Evolutionary conservation across 2,329 filamentous ascomycete species (phyloP).

Genomic region (Phialocephala sp.): DNA sequence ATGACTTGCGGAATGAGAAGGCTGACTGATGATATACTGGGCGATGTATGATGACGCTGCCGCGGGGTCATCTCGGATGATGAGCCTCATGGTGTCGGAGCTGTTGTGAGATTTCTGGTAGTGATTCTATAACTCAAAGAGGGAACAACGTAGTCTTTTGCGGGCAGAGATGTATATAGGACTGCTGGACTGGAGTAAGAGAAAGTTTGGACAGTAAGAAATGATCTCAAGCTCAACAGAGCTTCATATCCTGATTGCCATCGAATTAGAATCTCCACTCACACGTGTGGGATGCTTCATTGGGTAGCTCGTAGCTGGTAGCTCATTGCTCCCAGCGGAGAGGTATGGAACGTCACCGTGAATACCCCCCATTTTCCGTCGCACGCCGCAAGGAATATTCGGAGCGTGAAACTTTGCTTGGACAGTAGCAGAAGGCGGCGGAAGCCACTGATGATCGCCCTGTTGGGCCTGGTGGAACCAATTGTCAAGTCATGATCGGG

Average conservation of each 20-base stretch:
- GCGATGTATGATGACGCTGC: slow-evolving; percentile 77
- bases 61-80: slow-evolving; percentile 75
- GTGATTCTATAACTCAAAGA: background rate
- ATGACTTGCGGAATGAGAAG: background rate
- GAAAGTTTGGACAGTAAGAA: slow-evolving; percentile 21
- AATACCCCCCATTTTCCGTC: slow-evolving; percentile 19
- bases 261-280: slow-evolving; percentile 9
- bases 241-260: slow-evolving; percentile 18
- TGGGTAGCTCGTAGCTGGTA: slow-evolving; percentile 13
- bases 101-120: background rate
- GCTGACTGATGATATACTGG: slow-evolving; percentile 76
- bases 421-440: slow-evolving; percentile 11
- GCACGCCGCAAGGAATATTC: slow-evolving; percentile 19
- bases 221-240: slow-evolving; percentile 15
- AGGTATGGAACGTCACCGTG: slow-evolving; percentile 32
- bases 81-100: slow-evolving; percentile 70
- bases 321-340: slow-evolving; percentile 14
- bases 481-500: slow-evolving; percentile 15
- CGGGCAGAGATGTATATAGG: slow-evolving; percentile 6
- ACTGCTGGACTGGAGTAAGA: slow-evolving; percentile 3
- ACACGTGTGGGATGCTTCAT: slow-evolving; percentile 18
- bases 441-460: slow-evolving; percentile 18
- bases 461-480: slow-evolving; percentile 2
- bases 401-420: slow-evolving; percentile 15
- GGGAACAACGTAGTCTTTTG: background rate